Base-by-base conservation (phyloP, 495 filamentous ascomycete species). In the Penicillium coprophilum region DNA sequence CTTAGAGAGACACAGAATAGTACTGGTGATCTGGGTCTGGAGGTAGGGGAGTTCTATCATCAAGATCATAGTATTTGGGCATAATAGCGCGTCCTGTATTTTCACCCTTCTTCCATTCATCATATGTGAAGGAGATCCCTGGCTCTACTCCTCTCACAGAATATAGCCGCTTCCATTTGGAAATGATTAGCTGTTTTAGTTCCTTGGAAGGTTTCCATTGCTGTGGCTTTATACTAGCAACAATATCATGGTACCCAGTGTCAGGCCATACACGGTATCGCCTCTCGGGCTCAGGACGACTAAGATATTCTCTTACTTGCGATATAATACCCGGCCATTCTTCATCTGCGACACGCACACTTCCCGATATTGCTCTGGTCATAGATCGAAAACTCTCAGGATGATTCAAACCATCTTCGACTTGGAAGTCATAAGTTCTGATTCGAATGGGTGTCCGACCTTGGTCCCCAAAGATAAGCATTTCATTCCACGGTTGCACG, bases 401-500 rank as follows among this genome's bases (percentile, higher is more conserved):
- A n/a, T n/a, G n/a, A n/a, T n/a, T n/a, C n/a, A n/a, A 11, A 38
- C 1, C 28, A 20, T 39, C 47, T 44, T 57, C 46, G 39, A 50
- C 38, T 51, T 57, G 36, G 23, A 57, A 50, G 47, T 51, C 39
- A 46, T 50, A 57, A 38, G 55, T 57, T 43, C 46, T 57, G 23
- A 50, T 57, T 57, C 55, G 46, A 32, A 50, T 43, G 28, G 46
- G 55, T 41, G 47, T 51, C 38, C 55, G 55, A 50, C 39, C 55
- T 24, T 50, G 38, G 38, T 51, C 38, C 34, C 47, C 55, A 45
- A 19, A 47, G 28, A 57, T 57, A 45, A 57, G 47, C 36, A 50
- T 50, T 28, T 57, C 47, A 39, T 57, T 57, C 46, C 36, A 68
- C 40, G 17, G 55, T 38, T 57, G 24, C 5, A 57, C 45, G 10